Evolutionary conservation across 257 asterid genomes (phyloP), one percentile per base, ranked within the genome.

Genomic region (Nicotiana attenuata): DNA sequence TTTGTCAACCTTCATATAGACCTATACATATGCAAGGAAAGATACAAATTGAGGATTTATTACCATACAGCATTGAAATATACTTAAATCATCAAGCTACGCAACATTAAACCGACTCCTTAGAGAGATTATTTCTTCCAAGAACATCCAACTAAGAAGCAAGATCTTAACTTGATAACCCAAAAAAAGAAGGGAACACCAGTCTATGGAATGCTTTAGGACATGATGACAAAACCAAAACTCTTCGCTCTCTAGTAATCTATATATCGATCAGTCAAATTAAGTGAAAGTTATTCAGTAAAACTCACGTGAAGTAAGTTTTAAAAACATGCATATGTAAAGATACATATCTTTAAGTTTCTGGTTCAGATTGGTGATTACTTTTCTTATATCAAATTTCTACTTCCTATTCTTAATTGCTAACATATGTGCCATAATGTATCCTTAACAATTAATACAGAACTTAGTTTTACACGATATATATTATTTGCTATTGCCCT

Each of bases 1-100:
- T 87, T 68, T 90, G 80, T 96, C 98, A 76, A 94, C 90, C 89
- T 92, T 98, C 92, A 88, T 84, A 82, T 96, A 96, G 66, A 93
- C 92, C 99, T 96, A 86, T 47, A 50, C 20, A 50, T 73, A 73
- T 45, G 63, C 79, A 10, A 73, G 61, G 61, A 50, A 24, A 73
- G 24, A 47, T 33, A 24, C 7, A 57, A 73, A 73, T 50, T 22
- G 63, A 73, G 10, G 1, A 0, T 47, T 47, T 73, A 24, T 63
- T 63, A 63, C 68, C 68, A 63, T 60, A 60, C 22, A 60, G 0
- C n/a, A 26, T 24, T 24, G 10, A 26, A 26, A 63, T 63, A 26
- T 63, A 11, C 35, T 28, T 63, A 13, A 24, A 26, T 64, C n/a
- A 63, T 24, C 68, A 63, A 63, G 35, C 35, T 63, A 63, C 4